Conservation (phyloP, 257 asterid species). For the Solanum piurae region DNA sequence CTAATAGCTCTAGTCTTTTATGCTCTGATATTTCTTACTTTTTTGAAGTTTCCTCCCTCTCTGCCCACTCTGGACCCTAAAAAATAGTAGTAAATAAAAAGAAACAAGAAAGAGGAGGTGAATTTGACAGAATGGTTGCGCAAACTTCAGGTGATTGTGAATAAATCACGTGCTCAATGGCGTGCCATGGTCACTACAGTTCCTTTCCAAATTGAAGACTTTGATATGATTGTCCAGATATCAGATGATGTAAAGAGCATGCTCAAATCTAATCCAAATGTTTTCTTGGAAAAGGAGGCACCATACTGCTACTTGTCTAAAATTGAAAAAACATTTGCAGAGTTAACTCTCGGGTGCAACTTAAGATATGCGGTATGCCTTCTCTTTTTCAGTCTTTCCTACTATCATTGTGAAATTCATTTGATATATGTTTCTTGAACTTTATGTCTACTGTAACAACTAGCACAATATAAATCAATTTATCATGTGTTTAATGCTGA, state of each 20-base stretch:
- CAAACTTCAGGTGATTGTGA: constrained; percentile 63
- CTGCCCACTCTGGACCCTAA: not conserved
- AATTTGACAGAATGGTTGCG: not conserved
- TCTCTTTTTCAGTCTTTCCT: not conserved
- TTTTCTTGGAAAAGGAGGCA: constrained; percentile 72
- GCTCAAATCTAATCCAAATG: constrained; percentile 63
- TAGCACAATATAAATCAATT: not conserved
- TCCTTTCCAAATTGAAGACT: constrained; percentile 53
- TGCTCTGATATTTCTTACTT: not conserved
- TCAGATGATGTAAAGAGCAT: constrained; percentile 62
- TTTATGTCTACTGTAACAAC: not conserved
- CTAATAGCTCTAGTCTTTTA: not conserved
- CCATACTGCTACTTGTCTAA: constrained; percentile 77
- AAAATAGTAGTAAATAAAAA: not conserved
- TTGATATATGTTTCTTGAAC: not conserved
- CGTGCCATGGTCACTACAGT: constrained; percentile 44
- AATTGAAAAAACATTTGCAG: constrained; percentile 62
- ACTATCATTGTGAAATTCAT: not conserved
- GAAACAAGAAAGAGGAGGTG: not conserved
- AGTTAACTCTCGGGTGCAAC: constrained; percentile 82
- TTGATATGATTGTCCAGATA: constrained; percentile 58
- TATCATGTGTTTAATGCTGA: not conserved
- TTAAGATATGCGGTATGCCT: constrained; percentile 44
- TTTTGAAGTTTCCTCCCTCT: not conserved
- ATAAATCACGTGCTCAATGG: constrained; percentile 81